Evolutionary conservation across 129 eudicot genomes (phyloP).

Genomic region (Centella asiatica): DNA sequence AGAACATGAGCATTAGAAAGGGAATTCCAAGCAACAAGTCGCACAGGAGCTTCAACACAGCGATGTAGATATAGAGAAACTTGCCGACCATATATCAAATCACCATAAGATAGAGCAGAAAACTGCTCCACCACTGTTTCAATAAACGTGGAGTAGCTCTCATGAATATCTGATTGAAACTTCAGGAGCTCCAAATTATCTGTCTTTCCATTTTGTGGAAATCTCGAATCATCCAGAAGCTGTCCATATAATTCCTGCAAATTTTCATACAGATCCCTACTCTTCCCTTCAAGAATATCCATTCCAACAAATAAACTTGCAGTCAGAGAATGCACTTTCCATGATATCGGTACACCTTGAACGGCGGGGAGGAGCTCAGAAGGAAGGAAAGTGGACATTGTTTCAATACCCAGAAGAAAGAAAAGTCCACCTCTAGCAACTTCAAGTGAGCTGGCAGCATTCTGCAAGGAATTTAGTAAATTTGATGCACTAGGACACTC

Average conservation of each 20-base stretch:
- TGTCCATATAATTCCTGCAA: slow-evolving; percentile 66
- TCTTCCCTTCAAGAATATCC: slow-evolving; percentile 63
- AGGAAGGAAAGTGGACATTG: slow-evolving; percentile 39
- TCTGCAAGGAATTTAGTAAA: background rate
- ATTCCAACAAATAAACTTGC: slow-evolving; percentile 51
- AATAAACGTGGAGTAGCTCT: slow-evolving; percentile 67
- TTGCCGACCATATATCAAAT: slow-evolving; percentile 73
- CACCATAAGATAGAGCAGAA: slow-evolving; percentile 91
- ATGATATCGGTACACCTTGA: slow-evolving; percentile 43
- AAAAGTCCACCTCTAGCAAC: slow-evolving; percentile 71
- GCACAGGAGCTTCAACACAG: slow-evolving; percentile 53
- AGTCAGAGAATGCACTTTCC: slow-evolving; percentile 89
- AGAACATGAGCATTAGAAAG: slow-evolving; percentile 65
- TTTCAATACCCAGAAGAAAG: slow-evolving; percentile 78
- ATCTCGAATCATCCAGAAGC: slow-evolving; percentile 38
- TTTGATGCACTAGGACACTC: slow-evolving; percentile 23
- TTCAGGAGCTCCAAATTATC: slow-evolving; percentile 29
- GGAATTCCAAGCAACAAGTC: slow-evolving; percentile 87
- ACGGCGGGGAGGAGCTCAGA: slow-evolving; percentile 32
- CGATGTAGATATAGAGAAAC: slow-evolving; percentile 68
- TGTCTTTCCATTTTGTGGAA: slow-evolving; percentile 20
- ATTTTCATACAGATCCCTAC: slow-evolving; percentile 48
- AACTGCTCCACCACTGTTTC: slow-evolving; percentile 83
- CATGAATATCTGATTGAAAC: slow-evolving; percentile 73
- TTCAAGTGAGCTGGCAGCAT: slow-evolving; percentile 31